These are phyloP conservation scores for Hortaea sp. DNA, from an alignment of 2,329 filamentous ascomycete genomes.

Conservation along the genomic window DNA sequence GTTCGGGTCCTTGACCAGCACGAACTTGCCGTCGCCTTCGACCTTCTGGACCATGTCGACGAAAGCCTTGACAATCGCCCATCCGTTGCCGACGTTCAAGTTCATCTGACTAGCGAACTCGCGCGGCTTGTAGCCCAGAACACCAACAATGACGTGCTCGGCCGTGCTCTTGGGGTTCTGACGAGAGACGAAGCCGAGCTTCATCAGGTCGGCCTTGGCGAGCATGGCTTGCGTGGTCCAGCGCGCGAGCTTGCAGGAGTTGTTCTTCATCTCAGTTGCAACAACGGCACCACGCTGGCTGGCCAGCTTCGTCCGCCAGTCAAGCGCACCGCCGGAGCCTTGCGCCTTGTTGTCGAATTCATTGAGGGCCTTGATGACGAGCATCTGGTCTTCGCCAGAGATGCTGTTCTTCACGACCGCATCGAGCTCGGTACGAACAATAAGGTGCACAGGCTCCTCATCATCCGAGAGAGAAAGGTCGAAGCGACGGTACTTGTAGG, in stretches of 20 bases:
- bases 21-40: conserved; percentile 68
- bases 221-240: conserved; percentile 98
- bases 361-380: conserved; percentile 93
- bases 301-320: conserved; percentile 93
- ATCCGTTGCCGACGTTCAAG: conserved; percentile 89
- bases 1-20: conserved; percentile 82
- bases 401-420: conserved; percentile 92
- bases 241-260: conserved; percentile 93
- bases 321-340: conserved; percentile 84
- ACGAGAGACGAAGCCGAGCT: conserved; percentile 94
- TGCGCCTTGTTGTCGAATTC: conserved; percentile 98
- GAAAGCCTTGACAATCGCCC: conserved; percentile 97
- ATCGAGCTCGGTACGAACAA: conserved; percentile 92
- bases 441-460: conserved; percentile 83
- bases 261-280: conserved; percentile 99
- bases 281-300: conserved; percentile 94
- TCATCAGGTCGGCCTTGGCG: conserved; percentile 96
- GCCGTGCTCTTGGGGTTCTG: conserved; percentile 85
- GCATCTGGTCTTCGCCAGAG: conserved; percentile 79
- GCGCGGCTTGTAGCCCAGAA: conserved; percentile 93
- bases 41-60: conserved; percentile 77
- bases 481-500: conserved; percentile 96
- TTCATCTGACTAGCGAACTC: conserved; percentile 99
- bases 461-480: conserved; percentile 84
- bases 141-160: conserved; percentile 89